phyloP scores from a whole-genome alignment of 1,284 basidiomycete species.

The Leccinum solheimii region DNA sequence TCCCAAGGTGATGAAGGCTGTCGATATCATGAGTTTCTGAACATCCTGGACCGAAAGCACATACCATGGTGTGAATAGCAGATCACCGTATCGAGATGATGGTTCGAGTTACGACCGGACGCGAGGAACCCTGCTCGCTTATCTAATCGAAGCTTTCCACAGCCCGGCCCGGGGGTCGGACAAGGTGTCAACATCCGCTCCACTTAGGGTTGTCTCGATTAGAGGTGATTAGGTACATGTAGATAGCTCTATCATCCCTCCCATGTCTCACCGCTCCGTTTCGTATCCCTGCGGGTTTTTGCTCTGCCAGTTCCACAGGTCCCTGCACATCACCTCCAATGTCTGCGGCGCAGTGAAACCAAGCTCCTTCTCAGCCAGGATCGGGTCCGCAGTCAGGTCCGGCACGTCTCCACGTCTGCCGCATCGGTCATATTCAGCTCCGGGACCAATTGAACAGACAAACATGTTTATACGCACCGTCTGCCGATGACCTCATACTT shows the following conservation, averaged over 20 bases:
- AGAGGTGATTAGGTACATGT: slow-evolving; percentile 22
- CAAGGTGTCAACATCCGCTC: background rate
- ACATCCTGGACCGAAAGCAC: slow-evolving; percentile 3
- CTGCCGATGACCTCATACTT: slow-evolving; percentile 89
- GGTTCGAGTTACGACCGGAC: background rate
- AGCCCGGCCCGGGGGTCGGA: background rate
- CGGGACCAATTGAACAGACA: background rate
- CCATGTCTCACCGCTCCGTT: slow-evolving; percentile 12
- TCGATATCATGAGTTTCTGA: slow-evolving; percentile 13
- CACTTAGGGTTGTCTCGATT: slow-evolving; percentile 2
- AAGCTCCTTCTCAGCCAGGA: slow-evolving; percentile 90
- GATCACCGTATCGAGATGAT: slow-evolving; percentile 16
- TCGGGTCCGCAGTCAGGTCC: slow-evolving; percentile 93
- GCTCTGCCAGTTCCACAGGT: slow-evolving; percentile 93
- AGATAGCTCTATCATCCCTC: slow-evolving; percentile 3
- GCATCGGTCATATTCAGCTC: slow-evolving; percentile 12
- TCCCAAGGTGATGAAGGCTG: slow-evolving; percentile 58
- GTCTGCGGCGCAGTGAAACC: slow-evolving; percentile 86
- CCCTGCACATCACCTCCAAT: slow-evolving; percentile 88
- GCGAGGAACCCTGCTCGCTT: slow-evolving; percentile 11
- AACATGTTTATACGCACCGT: slow-evolving; percentile 54
- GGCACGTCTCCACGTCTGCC: slow-evolving; percentile 91
- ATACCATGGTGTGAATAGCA: slow-evolving; percentile 22
- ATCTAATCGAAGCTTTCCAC: slow-evolving; percentile 16
- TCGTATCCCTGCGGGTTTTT: slow-evolving; percentile 79